These are phyloP conservation scores for Monosporascus cannonballus DNA, from an alignment of 2,329 filamentous ascomycete genomes.

Conservation along the genomic window DNA sequence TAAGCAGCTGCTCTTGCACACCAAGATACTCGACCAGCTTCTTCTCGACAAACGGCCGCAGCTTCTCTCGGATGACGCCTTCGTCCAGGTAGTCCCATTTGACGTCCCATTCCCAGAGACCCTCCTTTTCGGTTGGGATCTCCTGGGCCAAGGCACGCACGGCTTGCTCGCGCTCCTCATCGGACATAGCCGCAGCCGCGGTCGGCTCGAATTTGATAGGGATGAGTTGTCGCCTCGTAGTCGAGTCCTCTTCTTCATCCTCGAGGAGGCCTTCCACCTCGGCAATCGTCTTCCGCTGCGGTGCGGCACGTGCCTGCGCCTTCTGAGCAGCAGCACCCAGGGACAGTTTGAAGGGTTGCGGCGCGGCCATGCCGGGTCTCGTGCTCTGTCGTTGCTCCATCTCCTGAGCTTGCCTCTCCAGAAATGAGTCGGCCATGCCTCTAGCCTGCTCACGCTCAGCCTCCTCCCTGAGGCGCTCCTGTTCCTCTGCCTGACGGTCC, in stretches of 20 bases:
- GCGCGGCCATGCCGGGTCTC: constrained; percentile 40
- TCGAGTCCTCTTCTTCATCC: constrained; percentile 79
- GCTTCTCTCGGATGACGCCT: constrained; percentile 71
- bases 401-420: constrained; percentile 77
- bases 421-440: constrained; percentile 85
- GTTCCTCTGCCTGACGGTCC: constrained; percentile 72
- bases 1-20: constrained; percentile 90
- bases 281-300: constrained; percentile 72
- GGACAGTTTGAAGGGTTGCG: constrained; percentile 85
- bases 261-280: constrained; percentile 93
- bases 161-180: constrained; percentile 81
- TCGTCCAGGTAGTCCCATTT: constrained; percentile 91
- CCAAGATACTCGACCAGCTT: constrained; percentile 97
- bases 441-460: constrained; percentile 71
- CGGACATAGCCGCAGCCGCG: constrained; percentile 63
- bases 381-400: constrained; percentile 46
- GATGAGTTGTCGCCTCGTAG: constrained; percentile 67
- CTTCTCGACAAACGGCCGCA: constrained; percentile 93
- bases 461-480: constrained; percentile 63
- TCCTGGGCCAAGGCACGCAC: constrained; percentile 78
- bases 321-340: constrained; percentile 83
- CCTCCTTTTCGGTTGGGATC: constrained; percentile 81
- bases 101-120: constrained; percentile 86
- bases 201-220: constrained; percentile 76
- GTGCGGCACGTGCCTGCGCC: constrained; percentile 47